Evolutionary conservation across 2,329 filamentous ascomycete species (phyloP), one percentile per base, ranked within the genome.

Genomic region (Aspergillus udagawae): DNA sequence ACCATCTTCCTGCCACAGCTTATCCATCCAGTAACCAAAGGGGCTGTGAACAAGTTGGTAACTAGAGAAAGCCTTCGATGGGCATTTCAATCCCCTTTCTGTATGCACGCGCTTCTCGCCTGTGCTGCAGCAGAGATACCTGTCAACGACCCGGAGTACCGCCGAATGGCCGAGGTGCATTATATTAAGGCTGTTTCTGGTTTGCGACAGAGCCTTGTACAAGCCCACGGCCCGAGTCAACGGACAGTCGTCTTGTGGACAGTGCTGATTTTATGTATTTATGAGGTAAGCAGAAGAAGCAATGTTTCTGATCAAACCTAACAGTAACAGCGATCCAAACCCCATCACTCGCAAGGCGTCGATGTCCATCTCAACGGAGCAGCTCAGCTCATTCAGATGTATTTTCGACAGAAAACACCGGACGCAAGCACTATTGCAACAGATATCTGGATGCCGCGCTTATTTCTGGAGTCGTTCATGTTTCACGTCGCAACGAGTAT

Each of bases 401-500:
- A 51, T 12, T 58, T 58, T 10, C 47, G 17, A n/a, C 2, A 20
- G 2, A 23, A 12, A 28, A 42, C 3, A 8, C n/a, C n/a, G 21
- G 32, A 1, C 1, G 9, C 27, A 28, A 27, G 8, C 12, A 12
- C 7, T 52, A 12, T 55, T 2, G 54, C 28, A 4, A 29, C 50
- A 23, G 60, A 61, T n/a, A 23, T 21, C 6, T 32, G 49, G 8
- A 25, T 25, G 63, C 59, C 27, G 23, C 60, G 63, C 23, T 53
- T 68, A 0, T 64, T 57, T 41, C 57, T 64, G 3, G 67, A 68
- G 35, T 59, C 66, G 0, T 69, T 68, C 45, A 65, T 68, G 48
- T 69, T 69, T 42, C 67, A 69, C 45, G 62, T 61, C 4, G 58
- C 66, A 9, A 69, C 66, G 4, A 63, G 65, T 27, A 58, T 69